A percentile compares a stretch with the other conserved stretches of the same genome.
Conservation (phyloP, 768 basidiomycete species). For the Termitomyces sp. region DNA sequence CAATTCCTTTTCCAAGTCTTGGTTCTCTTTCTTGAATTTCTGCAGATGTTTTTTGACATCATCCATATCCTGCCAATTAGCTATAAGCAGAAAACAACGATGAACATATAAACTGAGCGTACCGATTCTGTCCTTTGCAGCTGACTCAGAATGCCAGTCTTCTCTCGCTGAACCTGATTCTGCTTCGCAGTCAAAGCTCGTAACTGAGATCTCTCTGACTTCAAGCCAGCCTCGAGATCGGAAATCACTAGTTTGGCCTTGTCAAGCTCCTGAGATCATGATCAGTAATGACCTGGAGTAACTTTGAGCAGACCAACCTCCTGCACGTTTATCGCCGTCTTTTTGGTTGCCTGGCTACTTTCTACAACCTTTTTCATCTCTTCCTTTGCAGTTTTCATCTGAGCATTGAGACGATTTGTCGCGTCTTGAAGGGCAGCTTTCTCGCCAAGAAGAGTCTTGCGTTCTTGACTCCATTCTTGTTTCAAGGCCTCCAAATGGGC, state of each 20-base stretch:
- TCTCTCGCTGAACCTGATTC: conserved; percentile 56
- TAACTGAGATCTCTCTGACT: conserved; percentile 62
- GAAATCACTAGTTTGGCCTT: conserved; percentile 58
- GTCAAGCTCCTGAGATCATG: conserved; percentile 62
- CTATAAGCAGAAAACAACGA: conserved; percentile 2
- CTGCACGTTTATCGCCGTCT: conserved; percentile 46
- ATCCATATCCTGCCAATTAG: conserved; percentile 63
- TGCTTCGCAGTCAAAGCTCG: conserved; percentile 63
- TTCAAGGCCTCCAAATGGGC: conserved; percentile 59
- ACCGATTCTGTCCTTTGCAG: conserved; percentile 71
- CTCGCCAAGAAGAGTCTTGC: conserved; percentile 57
- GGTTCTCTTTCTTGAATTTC: conserved; percentile 67
- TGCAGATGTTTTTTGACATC: conserved; percentile 68
- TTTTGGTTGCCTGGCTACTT: conserved; percentile 44
- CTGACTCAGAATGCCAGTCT: conserved; percentile 56
- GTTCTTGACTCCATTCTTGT: conserved; percentile 68
- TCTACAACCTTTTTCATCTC: conserved; percentile 52
- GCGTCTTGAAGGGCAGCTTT: conserved; percentile 70
- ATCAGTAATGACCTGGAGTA: background rate
- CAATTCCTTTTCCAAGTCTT: conserved; percentile 68
- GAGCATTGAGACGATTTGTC: conserved; percentile 57
- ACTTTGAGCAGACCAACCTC: conserved; percentile 34
- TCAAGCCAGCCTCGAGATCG: conserved; percentile 69
- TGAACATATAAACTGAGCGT: conserved; percentile 16
- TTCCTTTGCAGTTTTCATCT: conserved; percentile 55